Conservation (phyloP, 306 rosid genomes). For the Vigna angularis region DNA sequence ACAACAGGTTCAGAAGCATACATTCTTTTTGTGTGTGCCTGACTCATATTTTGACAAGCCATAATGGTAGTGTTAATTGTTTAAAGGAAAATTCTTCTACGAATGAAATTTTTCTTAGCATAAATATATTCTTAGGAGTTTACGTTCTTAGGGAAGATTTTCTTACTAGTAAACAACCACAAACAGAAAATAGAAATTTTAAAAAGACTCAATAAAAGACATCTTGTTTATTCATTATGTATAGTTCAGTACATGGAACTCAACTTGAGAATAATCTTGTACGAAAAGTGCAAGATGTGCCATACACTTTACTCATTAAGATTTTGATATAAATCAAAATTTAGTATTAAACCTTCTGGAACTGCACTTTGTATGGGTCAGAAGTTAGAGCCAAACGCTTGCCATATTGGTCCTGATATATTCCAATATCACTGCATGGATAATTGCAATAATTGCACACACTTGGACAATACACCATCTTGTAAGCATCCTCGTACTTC, state of each 20-base stretch:
- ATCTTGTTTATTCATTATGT: slow-evolving; percentile 1
- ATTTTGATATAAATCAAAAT: no score
- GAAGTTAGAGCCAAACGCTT: slow-evolving; percentile 33
- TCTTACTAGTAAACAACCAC: no score
- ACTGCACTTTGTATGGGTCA: slow-evolving; percentile 25
- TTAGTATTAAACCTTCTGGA: not conserved
- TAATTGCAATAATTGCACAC: slow-evolving; percentile 56
- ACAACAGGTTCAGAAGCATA: not conserved
- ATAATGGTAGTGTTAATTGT: no score
- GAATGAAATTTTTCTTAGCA: no score
- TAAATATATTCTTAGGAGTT: no score
- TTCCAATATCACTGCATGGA: slow-evolving; percentile 52
- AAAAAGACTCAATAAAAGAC: not conserved
- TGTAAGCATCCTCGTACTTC: slow-evolving; percentile 45
- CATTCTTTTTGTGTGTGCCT: not conserved
- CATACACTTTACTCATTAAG: not conserved
- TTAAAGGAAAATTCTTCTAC: no score
- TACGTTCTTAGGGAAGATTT: no score
- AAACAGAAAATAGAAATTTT: not conserved
- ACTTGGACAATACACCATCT: slow-evolving; percentile 58
- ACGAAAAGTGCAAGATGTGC: not conserved
- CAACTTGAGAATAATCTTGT: no score
- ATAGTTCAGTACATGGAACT: no score
- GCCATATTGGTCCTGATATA: slow-evolving; percentile 21
- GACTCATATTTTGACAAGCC: no score